phyloP scores from a whole-genome alignment of 2,329 filamentous ascomycete species.

The Cercospora sesami region DNA sequence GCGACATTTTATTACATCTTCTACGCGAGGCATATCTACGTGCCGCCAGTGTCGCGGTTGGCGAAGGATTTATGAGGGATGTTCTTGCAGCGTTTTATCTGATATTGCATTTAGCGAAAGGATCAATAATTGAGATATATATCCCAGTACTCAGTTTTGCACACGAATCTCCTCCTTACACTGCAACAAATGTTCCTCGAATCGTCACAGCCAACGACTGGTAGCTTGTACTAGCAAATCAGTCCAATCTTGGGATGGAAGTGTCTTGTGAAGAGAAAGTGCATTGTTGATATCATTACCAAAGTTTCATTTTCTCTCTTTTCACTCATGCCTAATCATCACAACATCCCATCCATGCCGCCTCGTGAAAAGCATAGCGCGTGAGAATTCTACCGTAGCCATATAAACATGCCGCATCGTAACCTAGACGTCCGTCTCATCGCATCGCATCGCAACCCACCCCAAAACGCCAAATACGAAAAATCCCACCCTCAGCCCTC shows the following conservation, averaged over 20 bases:
- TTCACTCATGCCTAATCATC: neutral
- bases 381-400: neutral
- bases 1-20: conserved; percentile 29
- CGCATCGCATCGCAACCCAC: neutral
- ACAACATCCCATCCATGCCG: neutral
- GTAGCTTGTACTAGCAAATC: no score
- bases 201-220: no score
- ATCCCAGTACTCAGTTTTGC: neutral
- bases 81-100: neutral
- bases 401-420: conserved; percentile 6
- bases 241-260: neutral
- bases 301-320: neutral
- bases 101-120: neutral
- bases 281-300: neutral
- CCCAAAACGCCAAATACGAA: neutral
- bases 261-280: neutral
- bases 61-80: conserved; percentile 25
- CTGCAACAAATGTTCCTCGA: no score
- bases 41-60: conserved; percentile 26
- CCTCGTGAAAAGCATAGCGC: neutral
- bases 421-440: neutral
- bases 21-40: conserved; percentile 36
- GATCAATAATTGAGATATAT: neutral
- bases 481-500: neutral
- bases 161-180: neutral